These are phyloP conservation scores for Canariomyces notabilis DNA, from an alignment of 2,329 filamentous ascomycete genomes.

Conservation along the genomic window DNA sequence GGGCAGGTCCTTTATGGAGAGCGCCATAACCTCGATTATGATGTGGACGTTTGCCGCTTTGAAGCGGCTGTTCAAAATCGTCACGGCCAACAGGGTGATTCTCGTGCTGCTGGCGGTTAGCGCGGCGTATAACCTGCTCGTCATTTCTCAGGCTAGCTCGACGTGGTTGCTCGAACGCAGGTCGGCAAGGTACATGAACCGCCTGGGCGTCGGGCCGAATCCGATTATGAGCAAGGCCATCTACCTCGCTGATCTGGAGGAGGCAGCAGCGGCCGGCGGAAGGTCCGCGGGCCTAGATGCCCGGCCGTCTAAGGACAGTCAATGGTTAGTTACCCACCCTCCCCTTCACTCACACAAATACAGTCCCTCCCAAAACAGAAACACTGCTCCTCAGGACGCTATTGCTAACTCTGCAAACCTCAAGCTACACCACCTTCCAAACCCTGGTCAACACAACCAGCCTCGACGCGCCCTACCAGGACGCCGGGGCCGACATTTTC, in stretches of 20 bases:
- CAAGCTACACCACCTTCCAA: slow-evolving; percentile 56
- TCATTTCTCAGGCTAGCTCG: slow-evolving; percentile 67
- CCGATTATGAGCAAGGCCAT: slow-evolving; percentile 78
- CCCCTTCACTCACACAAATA: no score
- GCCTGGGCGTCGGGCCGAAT: slow-evolving; percentile 75
- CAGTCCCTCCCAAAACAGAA: not conserved
- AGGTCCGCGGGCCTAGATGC: slow-evolving; percentile 28
- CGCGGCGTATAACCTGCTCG: slow-evolving; percentile 65
- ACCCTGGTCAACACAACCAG: slow-evolving; percentile 54
- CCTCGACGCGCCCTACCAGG: slow-evolving; percentile 52
- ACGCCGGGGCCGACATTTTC: slow-evolving; percentile 45
- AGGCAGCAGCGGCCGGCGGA: slow-evolving; percentile 47
- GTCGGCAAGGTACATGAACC: slow-evolving; percentile 73
- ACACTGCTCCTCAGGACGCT: not conserved
- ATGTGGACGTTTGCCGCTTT: slow-evolving; percentile 68
- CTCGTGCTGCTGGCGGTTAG: slow-evolving; percentile 65
- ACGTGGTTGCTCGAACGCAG: slow-evolving; percentile 83
- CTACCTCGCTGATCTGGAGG: slow-evolving; percentile 75
- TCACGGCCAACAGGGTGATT: slow-evolving; percentile 70
- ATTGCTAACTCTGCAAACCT: not conserved
- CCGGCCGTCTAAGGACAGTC: slow-evolving; percentile 39
- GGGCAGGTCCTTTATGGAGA: slow-evolving; percentile 67
- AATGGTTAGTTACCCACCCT: slow-evolving; percentile 37
- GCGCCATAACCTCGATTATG: slow-evolving; percentile 68
- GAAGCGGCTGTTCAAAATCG: slow-evolving; percentile 60